Conservation (phyloP, 129 eudicot species). For the Glebionis coronaria region DNA sequence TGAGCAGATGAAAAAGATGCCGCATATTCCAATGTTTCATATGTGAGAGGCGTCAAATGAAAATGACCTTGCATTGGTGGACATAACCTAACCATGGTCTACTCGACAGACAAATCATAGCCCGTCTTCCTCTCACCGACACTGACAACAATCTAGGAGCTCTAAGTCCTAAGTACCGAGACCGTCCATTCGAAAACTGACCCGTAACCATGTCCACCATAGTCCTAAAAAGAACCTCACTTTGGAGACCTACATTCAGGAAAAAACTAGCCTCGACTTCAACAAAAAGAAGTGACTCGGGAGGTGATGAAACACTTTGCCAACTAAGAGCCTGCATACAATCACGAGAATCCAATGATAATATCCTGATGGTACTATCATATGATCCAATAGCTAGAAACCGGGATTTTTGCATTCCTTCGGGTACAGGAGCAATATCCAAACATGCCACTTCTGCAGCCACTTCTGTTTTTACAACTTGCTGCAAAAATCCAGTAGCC, state of each 20-base stretch:
- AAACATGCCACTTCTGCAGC: conserved; percentile 96
- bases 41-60: conserved; percentile 71
- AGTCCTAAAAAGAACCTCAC: conserved; percentile 90
- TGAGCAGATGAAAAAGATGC: conserved; percentile 91
- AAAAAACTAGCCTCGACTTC: conserved; percentile 94
- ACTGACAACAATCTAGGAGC: conserved; percentile 90
- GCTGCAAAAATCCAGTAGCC: conserved; percentile 79
- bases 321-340: conserved; percentile 87
- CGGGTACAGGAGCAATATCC: conserved; percentile 99
- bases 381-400: conserved; percentile 97
- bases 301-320: conserved; percentile 95
- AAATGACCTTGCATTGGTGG: conserved; percentile 92
- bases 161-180: conserved; percentile 85
- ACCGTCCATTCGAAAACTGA: conserved; percentile 93
- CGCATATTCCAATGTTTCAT: conserved; percentile 74
- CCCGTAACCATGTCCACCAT: conserved; percentile 98
- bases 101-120: conserved; percentile 97
- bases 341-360: conserved; percentile 90
- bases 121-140: conserved; percentile 75
- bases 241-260: conserved; percentile 84
- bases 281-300: conserved; percentile 93
- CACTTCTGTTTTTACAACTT: conserved; percentile 92
- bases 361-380: conserved; percentile 81
- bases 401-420: conserved; percentile 90
- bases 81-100: conserved; percentile 99